These are phyloP conservation scores for Setaria italica DNA, from an alignment of 202 grass and related monocot genomes.

Conservation along the genomic window DNA sequence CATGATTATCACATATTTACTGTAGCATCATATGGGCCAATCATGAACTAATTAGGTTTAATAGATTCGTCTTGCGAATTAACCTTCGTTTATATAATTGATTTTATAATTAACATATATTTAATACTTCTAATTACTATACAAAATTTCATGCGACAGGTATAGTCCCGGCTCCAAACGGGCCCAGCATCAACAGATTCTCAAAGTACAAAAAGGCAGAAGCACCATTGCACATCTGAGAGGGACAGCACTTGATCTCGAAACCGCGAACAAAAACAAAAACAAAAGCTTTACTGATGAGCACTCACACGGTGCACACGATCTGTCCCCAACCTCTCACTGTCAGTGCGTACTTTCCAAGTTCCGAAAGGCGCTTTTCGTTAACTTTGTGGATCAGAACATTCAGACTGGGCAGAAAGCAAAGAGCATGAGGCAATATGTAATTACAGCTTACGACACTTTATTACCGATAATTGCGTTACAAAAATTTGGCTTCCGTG, in stretches of 20 bases:
- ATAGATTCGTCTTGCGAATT: no score
- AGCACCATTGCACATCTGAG: not conserved
- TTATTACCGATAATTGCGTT: constrained; percentile 56
- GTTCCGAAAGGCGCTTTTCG: not conserved
- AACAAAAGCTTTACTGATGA: not conserved
- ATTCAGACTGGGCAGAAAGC: not conserved
- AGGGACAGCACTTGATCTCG: not conserved
- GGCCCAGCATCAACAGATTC: constrained; percentile 14
- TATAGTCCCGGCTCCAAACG: no score
- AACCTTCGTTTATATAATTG: no score
- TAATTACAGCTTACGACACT: constrained; percentile 29
- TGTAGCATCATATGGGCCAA: no score
- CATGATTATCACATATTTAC: no score
- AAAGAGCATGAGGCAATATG: not conserved
- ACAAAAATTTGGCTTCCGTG: constrained; percentile 50
- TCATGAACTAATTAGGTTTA: no score
- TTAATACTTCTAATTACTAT: no score
- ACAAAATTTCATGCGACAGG: no score
- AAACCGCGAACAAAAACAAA: not conserved
- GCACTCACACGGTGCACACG: not conserved
- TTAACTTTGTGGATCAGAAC: not conserved
- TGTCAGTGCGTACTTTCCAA: not conserved
- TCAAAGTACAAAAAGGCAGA: not conserved
- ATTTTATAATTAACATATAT: no score
- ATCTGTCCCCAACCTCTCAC: not conserved